Evolutionary conservation across 495 filamentous ascomycete genomes (phyloP).

Genomic region (Jackrogersella minutella): DNA sequence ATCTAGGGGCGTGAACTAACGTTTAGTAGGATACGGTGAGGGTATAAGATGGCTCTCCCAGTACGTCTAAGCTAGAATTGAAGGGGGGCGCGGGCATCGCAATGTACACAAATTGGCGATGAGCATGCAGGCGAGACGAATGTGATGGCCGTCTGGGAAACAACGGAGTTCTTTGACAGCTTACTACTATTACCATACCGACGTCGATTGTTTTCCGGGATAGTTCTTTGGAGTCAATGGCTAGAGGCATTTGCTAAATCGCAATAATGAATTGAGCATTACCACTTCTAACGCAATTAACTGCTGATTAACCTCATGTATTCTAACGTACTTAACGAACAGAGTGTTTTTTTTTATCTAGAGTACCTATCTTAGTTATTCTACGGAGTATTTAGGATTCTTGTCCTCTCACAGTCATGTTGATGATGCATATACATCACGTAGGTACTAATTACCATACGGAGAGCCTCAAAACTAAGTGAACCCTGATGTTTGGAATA

Average conservation of each 20-base stretch:
- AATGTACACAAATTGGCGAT: constrained; percentile 9
- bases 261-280: constrained; percentile 42
- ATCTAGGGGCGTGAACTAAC: constrained; percentile 27
- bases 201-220: constrained; percentile 45
- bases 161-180: constrained; percentile 40
- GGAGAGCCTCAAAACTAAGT: no score
- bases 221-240: constrained; percentile 48
- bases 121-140: constrained; percentile 17
- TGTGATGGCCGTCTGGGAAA: constrained; percentile 32
- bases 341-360: background rate
- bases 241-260: constrained; percentile 47
- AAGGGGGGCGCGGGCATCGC: background rate
- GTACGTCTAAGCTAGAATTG: constrained; percentile 65
- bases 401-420: no score
- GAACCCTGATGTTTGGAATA: background rate
- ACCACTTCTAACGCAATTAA: constrained; percentile 4
- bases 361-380: background rate
- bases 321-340: background rate
- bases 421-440: no score
- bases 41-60: constrained; percentile 82
- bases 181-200: constrained; percentile 42
- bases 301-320: background rate
- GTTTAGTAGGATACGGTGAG: constrained; percentile 69
- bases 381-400: background rate
- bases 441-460: no score